Base-by-base conservation (phyloP, 345 rosid species). In the Lumnitzera racemosa region DNA sequence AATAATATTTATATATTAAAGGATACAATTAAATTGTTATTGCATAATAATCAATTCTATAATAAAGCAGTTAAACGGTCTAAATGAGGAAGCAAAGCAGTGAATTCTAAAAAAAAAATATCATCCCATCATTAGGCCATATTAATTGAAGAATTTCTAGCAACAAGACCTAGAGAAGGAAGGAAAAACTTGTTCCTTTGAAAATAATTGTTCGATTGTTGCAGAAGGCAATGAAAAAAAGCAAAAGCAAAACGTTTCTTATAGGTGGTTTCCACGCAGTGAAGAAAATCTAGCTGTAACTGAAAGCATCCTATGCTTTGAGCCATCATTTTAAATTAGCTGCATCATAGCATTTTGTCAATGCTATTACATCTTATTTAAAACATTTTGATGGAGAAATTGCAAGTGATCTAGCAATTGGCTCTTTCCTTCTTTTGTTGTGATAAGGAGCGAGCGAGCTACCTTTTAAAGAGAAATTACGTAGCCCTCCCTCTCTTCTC, bases 241-340 rank as follows among this genome's bases (percentile, higher is more conserved):
- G 66, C 13, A 17, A 62, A 49, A 72, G 65, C 66, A 64, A 75
- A 49, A 67, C 52, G 15, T 72, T 67, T 61, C 24, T 78, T 46
- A 51, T 75, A 16, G 80, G 68, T 56, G 80, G 75, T 5, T 75
- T 78, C 80, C 80, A 8, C 68, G 80, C 13, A 61, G 64, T 51
- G 62, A 78, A 64, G 73, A 72, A 61, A 74, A 75, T 59, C 63
- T 65, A 0, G 25, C 55, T 46, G 75, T 70, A 2, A 68, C 69
- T 46, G 75, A 72, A 57, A 64, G 51, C 31, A 69, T 57, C 51
- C 75, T 69, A 36, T 23, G 65, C 58, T 23, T n/a, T 23, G 27
- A 25, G 2, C 29, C 24, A 31, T 47, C 8, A 5, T n/a, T 55
- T 10, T 25, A n/a, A 17, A 25, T 55, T 25, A 53, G 2, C 25